These are phyloP conservation scores for Amoeboaphelidium protococcarum DNA, from an alignment of 371 early-diverging fungal species.

Conservation along the genomic window DNA sequence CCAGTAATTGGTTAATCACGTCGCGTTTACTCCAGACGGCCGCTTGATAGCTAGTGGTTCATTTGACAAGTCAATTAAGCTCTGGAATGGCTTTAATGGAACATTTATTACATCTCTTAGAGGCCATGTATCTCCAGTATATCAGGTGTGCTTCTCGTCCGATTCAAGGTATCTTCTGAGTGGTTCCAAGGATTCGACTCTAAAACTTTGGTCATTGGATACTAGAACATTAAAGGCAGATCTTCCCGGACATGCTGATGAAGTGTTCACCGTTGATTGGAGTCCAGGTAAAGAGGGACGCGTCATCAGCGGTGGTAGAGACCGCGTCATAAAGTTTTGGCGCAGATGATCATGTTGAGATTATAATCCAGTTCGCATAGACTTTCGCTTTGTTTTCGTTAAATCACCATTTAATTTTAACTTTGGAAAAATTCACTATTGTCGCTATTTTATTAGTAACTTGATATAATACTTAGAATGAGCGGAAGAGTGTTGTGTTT, in stretches of 20 bases:
- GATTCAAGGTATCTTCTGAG: conserved; percentile 72
- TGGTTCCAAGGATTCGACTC: conserved; percentile 70
- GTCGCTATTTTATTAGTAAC: too few relatives aligned
- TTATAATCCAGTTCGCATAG: too few relatives aligned
- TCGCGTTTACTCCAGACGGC: conserved; percentile 80
- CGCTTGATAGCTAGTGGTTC: conserved; percentile 72
- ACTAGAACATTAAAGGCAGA: conserved; percentile 62
- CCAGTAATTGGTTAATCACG: conserved; percentile 82
- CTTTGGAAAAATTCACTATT: too few relatives aligned
- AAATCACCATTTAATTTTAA: too few relatives aligned
- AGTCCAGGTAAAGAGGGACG: conserved; percentile 53
- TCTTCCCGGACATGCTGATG: conserved; percentile 84
- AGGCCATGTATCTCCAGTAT: conserved; percentile 81
- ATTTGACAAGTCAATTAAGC: conserved; percentile 91
- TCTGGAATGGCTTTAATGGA: conserved; percentile 86
- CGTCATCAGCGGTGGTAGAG: conserved; percentile 79
- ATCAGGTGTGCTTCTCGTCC: conserved; percentile 74
- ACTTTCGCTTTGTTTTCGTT: too few relatives aligned
- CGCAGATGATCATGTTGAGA: too few relatives aligned
- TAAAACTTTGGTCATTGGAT: conserved; percentile 76
- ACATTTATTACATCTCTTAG: conserved; percentile 67
- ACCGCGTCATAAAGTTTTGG: conserved; percentile 53
- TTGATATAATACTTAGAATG: too few relatives aligned
- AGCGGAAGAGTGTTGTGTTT: too few relatives aligned
- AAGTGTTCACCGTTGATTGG: conserved; percentile 87